phyloP scores from a whole-genome alignment of 805 yeast species.

The Saccharomycopsis synnaedendra region DNA sequence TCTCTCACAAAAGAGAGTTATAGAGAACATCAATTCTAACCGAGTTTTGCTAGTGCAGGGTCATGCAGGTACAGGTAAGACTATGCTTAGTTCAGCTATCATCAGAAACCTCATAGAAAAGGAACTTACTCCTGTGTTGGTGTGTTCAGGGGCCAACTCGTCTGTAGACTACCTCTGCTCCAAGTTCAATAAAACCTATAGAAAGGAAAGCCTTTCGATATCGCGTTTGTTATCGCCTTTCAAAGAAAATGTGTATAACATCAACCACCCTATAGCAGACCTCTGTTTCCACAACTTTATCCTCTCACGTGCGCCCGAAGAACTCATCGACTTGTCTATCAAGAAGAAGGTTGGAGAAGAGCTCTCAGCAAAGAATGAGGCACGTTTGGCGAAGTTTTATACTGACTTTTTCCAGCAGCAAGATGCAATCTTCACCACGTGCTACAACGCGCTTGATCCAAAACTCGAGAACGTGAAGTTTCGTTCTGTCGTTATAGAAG shows the following conservation, averaged over 20 bases:
- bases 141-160: conserved; percentile 16
- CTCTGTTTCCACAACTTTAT: conserved; percentile 17
- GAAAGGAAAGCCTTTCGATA: conserved; percentile 3
- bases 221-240: conserved; percentile 15
- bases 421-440: conserved; percentile 15
- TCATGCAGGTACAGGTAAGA: conserved; percentile 16
- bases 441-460: conserved; percentile 15
- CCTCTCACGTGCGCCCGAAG: conserved; percentile 15
- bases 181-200: background rate
- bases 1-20: conserved; percentile 15
- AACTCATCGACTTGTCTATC: conserved; percentile 13
- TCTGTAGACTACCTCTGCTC: conserved; percentile 15
- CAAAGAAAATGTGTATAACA: conserved; percentile 14
- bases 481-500: conserved; percentile 13
- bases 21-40: conserved; percentile 15
- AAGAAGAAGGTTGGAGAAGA: conserved; percentile 7
- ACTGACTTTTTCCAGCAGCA: conserved; percentile 14
- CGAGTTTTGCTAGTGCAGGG: conserved; percentile 15
- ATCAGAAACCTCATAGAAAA: conserved; percentile 14
- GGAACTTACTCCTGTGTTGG: conserved; percentile 12
- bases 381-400: conserved; percentile 12
- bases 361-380: conserved; percentile 8
- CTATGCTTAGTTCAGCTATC: conserved; percentile 12
- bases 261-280: conserved; percentile 12
- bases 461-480: conserved; percentile 14